Evolutionary conservation across 208 protist genomes (phyloP), one percentile per base, ranked within the genome.

Genomic region (Leishmania gerbilli): DNA sequence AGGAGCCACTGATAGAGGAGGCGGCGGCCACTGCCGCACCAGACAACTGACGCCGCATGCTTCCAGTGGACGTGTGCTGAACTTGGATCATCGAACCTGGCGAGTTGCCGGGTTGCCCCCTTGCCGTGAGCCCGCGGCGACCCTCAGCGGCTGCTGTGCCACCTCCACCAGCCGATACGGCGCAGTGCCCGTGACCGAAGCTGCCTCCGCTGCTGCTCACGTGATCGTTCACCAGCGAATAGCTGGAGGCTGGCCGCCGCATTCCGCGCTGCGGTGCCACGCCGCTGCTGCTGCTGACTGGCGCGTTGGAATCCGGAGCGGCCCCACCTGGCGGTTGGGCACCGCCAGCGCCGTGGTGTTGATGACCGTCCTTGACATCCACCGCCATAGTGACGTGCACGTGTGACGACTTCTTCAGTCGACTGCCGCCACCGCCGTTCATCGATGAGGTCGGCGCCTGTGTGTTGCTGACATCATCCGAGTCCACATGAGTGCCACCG

Each of bases 221-320:
- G 67, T 49, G 76, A 42, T 87, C 80, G 80, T 60, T 87, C 19
- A 79, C 76, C 15, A 86, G 79, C 21, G 76, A 68, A 56, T 79
- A 82, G 40, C 64, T 62, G 31, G 86, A 89, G 42, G 75, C 71
- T 31, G 82, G 86, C 2, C 86, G 86, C 2, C 86, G 86, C 82
- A 89, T 81, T 27, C 81, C 82, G n/a, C 86, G 81, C 72, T 89
- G 86, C 45, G 82, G 86, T 21, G 86, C 86, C n/a, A 89, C 86
- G 17, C 82, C 82, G n/a, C 76, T 67, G 37, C 19, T 77, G 68
- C 49, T 68, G 68, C 49, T 68, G 53, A 37, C 27, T 6, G 42
- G 19, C 15, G 27, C 3, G 34, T n/a, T 40, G 47, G 19, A 15
- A 56, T 77, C 72, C 37, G 27, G 34, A 31, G 49, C 51, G 19